Base-by-base conservation (phyloP, 2,329 filamentous ascomycete species). In the Aspergillus sclerotialis region DNA sequence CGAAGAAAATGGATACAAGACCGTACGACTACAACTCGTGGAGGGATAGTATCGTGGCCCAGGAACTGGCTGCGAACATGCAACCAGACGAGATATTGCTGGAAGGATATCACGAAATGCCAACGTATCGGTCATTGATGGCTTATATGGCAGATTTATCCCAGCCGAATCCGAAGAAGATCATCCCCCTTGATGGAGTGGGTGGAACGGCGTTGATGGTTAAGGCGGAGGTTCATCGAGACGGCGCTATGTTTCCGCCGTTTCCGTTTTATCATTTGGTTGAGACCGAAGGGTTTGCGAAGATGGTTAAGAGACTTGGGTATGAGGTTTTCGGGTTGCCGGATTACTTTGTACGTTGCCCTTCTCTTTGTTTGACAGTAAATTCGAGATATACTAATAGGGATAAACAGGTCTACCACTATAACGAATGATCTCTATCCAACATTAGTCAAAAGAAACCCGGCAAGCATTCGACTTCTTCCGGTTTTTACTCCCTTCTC, bases 11-110 rank as follows among this genome's bases (percentile, higher is more conserved):
- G 68, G 78, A 80, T 28, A 78, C 90, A 54, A 78, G 92, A 4
- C 80, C 89, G 0, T 98, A 98, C 60, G 92, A 98, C 65, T 96
- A 82, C 72, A 98, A 98, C 68, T 94, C 84, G 58, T 98, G 92
- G 92, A 80, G 90, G 53, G 92, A 98, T 57, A 94, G 85, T 55
- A 74, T 81, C 1, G 81, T 75, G 2, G 90, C 92, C 1, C 75
- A 82, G 54, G 73, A 83, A 23, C 67, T 98, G 43, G 89, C 76
- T 2, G 67, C 73, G 8, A 78, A 78, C 51, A 89, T 98, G 88
- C 85, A 79, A 0, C 82, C 81, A 1, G 90, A 98, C 50, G 92
- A 98, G 30, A 88, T 98, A 44, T 65, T 98, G 33, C 70, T 96
- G 4, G 92, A 98, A 63, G 92, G 92, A 5, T 98, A 98, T 55